Evolutionary conservation across 1,284 basidiomycete genomes (phyloP).

Genomic region (Irpex lacteus): DNA sequence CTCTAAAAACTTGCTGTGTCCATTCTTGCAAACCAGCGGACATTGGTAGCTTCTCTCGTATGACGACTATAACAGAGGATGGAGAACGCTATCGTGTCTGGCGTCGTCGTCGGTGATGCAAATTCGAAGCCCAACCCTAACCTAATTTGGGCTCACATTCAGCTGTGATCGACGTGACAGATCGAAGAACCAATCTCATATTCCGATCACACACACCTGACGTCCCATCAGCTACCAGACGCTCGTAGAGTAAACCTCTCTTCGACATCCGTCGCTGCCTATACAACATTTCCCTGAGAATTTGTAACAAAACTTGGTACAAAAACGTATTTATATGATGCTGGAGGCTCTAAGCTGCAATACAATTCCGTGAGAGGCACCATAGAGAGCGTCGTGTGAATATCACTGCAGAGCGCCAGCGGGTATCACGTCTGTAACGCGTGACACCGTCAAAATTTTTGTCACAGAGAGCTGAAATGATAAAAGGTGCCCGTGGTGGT

Average conservation of each 20-base stretch:
- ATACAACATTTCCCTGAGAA: neutral
- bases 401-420: neutral
- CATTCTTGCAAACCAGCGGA: neutral
- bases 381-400: neutral
- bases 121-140: neutral
- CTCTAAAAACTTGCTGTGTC: neutral
- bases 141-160: neutral
- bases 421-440: conserved; percentile 26
- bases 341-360: neutral
- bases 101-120: neutral
- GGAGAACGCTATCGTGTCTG: neutral
- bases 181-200: neutral
- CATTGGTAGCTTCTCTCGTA: neutral
- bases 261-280: neutral
- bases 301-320: neutral
- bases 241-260: neutral
- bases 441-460: conserved; percentile 33
- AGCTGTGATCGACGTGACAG: conserved; percentile 4
- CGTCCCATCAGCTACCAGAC: neutral
- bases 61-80: no score
- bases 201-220: conserved; percentile 2
- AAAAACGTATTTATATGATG: no score
- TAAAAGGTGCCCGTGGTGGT: conserved; percentile 36
- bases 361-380: neutral
- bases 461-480: conserved; percentile 34